Evolutionary conservation across 805 yeast genomes (phyloP), one percentile per base, ranked within the genome.

Genomic region (Wickerhamomyces hampshirensis): DNA sequence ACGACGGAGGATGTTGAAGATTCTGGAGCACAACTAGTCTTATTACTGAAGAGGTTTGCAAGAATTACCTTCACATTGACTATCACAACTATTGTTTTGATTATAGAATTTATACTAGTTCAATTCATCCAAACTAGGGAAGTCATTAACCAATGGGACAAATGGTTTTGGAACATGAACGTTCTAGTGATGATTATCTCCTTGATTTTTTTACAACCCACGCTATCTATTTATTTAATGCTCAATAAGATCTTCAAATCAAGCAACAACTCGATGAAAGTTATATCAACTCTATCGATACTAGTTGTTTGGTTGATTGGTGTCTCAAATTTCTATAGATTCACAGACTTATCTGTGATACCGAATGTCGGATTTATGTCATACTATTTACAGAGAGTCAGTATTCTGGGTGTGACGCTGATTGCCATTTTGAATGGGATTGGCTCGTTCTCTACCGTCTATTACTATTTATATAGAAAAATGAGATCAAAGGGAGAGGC

Each of bases 371-470:
- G 29, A 24, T 30, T 40, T 26, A 14, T 40, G 11, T 42, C 50
- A 6, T 39, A 39, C 11, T 40, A 38, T 14, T 29, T 47, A 1
- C 51, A 48, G 23, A 43, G 50, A 24, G 31, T 53, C 3, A 44
- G 54, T 7, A 42, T 53, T 19, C 43, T 55, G 34, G 59, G 59
- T 3, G 44, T 55, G 2, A 50, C 56, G 6, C 32, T 55, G 15
- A 53, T 53, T 30, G 48, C 55, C 2, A 33, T 40, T 3, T 28
- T 55, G 23, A 53, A 53, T 32, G 59, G 59, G 1, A 34, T 55
- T 23, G 59, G 58, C 23, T 53, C 59, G 8, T 40, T 42, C 19
- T 55, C 59, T 8, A 50, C 55, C 0, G 48, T 49, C 18, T 55
- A 55, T 34, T 55, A 53, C 33, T 43, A 39, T 23, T 26, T 50